These are phyloP conservation scores for Zopfochytrium polystomum DNA, from an alignment of 371 early-diverging fungal species.

Conservation along the genomic window DNA sequence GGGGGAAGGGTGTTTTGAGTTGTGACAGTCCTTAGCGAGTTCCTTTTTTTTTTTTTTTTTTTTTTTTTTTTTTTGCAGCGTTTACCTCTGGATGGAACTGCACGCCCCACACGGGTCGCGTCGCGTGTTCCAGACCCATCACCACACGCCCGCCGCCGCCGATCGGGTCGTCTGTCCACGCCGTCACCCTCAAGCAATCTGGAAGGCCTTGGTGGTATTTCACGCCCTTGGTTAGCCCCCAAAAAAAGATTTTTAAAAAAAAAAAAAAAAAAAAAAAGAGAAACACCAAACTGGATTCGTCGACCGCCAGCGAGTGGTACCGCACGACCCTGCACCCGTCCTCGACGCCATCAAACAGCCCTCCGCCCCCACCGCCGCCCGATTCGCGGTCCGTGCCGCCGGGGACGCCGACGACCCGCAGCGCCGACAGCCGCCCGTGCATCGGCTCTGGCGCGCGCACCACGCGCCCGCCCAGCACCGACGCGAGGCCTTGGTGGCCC, in stretches of 20 bases:
- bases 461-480: conserved; percentile 75
- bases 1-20: too few species aligned
- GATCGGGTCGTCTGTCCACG: conserved; percentile 54
- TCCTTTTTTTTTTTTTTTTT: too few species aligned
- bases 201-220: conserved; percentile 52
- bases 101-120: conserved; percentile 80
- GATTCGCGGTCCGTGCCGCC: too few species aligned
- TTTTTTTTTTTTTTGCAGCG: too few species aligned
- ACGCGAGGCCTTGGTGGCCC: conserved; percentile 93
- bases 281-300: conserved; percentile 11
- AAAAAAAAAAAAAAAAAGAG: too few species aligned
- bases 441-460: conserved; percentile 67
- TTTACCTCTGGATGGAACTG: conserved; percentile 99
- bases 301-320: conserved; percentile 86
- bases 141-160: conserved; percentile 52
- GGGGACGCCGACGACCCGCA: too few species aligned
- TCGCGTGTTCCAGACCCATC: conserved; percentile 79
- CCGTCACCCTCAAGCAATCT: conserved; percentile 49
- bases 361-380: conserved; percentile 38
- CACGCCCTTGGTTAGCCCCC: background rate
- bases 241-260: too few species aligned
- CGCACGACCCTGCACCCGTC: conserved; percentile 73
- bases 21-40: too few species aligned
- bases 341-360: conserved; percentile 63
- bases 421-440: conserved; percentile 78